Conservation (phyloP, 2,329 filamentous ascomycete genomes). For the Aspergillus thermomutatus region DNA sequence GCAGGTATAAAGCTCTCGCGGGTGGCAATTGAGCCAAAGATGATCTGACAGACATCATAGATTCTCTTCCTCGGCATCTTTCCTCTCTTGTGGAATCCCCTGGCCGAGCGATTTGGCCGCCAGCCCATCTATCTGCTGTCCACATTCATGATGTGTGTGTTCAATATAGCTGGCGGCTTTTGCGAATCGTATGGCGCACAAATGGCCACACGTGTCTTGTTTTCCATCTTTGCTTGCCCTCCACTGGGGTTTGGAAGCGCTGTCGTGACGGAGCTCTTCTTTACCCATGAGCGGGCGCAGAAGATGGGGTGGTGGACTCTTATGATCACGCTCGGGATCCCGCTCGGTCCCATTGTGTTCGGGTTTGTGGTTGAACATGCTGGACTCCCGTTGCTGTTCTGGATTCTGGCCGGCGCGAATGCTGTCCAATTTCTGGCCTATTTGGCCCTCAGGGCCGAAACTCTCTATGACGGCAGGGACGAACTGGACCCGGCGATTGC, state of each 20-base stretch:
- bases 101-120: constrained; percentile 52
- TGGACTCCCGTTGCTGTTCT: constrained; percentile 58
- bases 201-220: constrained; percentile 49
- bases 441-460: constrained; percentile 53
- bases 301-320: constrained; percentile 56
- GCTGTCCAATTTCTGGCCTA: constrained; percentile 54
- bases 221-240: constrained; percentile 53
- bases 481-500: not conserved
- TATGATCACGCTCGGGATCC: constrained; percentile 48
- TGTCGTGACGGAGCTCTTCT: constrained; percentile 55
- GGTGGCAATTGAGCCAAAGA: too few relatives aligned
- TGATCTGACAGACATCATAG: too few relatives aligned
- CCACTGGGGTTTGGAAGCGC: constrained; percentile 51
- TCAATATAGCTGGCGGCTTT: constrained; percentile 53
- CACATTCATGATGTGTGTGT: constrained; percentile 43
- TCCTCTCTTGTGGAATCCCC: constrained; percentile 54
- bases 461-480: constrained; percentile 43
- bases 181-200: constrained; percentile 48
- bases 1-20: constrained; percentile 19
- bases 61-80: constrained; percentile 52
- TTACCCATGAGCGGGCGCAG: constrained; percentile 49
- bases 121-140: constrained; percentile 54
- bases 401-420: constrained; percentile 54
- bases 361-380: constrained; percentile 47
- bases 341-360: constrained; percentile 32